phyloP scores from a whole-genome alignment of 257 asterid genomes.

The Fraxinus anomala region DNA sequence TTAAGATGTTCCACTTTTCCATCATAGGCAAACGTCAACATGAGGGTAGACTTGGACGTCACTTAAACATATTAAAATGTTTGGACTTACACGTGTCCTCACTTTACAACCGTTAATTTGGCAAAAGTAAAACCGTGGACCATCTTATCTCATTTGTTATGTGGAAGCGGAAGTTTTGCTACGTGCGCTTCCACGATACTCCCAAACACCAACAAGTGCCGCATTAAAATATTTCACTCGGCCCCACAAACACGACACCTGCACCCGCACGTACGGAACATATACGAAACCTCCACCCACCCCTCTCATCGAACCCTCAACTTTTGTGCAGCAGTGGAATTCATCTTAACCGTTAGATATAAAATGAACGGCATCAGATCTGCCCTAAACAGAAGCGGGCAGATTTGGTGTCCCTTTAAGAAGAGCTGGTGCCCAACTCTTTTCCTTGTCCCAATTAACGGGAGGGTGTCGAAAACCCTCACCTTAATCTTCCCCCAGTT shows the following conservation, averaged over 20 bases:
- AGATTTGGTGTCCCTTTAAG: slow-evolving; percentile 36
- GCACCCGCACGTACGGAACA: background rate
- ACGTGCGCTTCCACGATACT: background rate
- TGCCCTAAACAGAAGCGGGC: slow-evolving; percentile 36
- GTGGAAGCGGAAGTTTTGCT: background rate
- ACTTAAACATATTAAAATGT: no score
- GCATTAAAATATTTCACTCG: background rate
- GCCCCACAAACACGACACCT: slow-evolving; percentile 1
- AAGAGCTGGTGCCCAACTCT: slow-evolving; percentile 11
- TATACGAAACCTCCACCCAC: no score
- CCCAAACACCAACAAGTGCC: background rate
- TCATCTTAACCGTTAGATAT: slow-evolving; percentile 24
- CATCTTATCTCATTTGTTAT: no score
- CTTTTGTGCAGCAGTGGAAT: slow-evolving; percentile 22
- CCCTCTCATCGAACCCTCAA: no score
- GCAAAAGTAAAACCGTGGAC: no score
- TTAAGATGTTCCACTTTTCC: no score
- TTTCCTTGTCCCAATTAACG: slow-evolving; percentile 4
- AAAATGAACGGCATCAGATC: slow-evolving; percentile 19
- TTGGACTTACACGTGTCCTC: no score
- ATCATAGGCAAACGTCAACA: no score
- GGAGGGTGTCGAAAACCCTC: slow-evolving; percentile 36
- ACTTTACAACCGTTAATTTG: no score
- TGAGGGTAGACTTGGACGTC: no score
- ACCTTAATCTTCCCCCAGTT: slow-evolving; percentile 39